phyloP scores from a whole-genome alignment of 768 basidiomycete genomes.

The Hygrophorus pudorinus region DNA sequence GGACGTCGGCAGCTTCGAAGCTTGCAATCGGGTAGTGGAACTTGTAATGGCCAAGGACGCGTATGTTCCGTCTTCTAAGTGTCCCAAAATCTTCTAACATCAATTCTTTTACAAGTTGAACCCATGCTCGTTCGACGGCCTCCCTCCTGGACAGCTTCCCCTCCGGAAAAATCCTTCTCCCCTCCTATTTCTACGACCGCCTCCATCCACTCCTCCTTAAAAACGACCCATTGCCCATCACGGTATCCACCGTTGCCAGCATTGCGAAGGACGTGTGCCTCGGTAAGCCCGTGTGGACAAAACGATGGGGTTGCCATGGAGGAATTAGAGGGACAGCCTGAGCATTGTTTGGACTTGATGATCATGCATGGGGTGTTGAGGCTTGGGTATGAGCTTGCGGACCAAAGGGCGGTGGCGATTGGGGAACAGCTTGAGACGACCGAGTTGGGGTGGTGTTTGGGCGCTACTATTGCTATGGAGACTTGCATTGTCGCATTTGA shows the following conservation, averaged over 20 bases:
- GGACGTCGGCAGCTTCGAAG: conserved; percentile 74
- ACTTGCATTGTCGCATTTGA: conserved; percentile 42
- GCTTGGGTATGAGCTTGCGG: conserved; percentile 84
- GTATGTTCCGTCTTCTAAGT: conserved; percentile 33
- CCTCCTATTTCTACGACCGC: conserved; percentile 98
- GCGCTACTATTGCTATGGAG: conserved; percentile 70
- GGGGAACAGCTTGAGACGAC: conserved; percentile 86
- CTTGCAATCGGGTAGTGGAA: conserved; percentile 75
- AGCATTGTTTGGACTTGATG: conserved; percentile 93
- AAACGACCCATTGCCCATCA: conserved; percentile 19
- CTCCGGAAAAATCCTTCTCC: conserved; percentile 73
- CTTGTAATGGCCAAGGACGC: conserved; percentile 93
- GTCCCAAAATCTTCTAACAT: neutral
- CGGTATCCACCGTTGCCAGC: conserved; percentile 47
- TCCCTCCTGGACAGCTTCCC: conserved; percentile 84
- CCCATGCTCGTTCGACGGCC: conserved; percentile 96
- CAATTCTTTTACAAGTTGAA: conserved; percentile 57
- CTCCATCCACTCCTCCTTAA: conserved; percentile 59
- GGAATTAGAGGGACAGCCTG: conserved; percentile 76
- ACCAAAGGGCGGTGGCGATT: conserved; percentile 54
- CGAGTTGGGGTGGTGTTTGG: conserved; percentile 90
- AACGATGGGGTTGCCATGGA: conserved; percentile 36
- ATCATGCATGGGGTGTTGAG: conserved; percentile 87
- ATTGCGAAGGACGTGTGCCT: conserved; percentile 67
- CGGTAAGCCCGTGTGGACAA: conserved; percentile 53